phyloP scores from a whole-genome alignment of 148 eudicot genomes.

The Gaultheria prostrata region DNA sequence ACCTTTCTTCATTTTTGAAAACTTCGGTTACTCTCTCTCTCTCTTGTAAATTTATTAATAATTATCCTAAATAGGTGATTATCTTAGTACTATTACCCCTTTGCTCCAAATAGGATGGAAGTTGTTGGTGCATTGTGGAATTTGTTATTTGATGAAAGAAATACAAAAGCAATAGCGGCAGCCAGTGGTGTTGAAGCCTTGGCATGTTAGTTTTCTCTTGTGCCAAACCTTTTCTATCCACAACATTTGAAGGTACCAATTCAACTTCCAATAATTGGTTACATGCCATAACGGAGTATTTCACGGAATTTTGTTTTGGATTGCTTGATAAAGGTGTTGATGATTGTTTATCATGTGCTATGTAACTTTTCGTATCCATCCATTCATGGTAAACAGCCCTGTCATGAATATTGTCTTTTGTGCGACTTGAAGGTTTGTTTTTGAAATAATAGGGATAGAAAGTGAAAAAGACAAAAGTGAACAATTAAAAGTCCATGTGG shows the following conservation, averaged over 20 bases:
- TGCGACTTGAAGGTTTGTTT: neutral
- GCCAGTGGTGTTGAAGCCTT: slow-evolving; percentile 96
- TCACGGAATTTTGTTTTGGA: neutral
- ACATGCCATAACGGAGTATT: neutral
- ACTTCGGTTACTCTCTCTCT: neutral
- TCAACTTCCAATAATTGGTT: neutral
- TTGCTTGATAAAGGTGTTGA: neutral
- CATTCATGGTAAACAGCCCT: neutral
- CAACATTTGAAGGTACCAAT: neutral
- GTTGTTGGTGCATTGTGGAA: slow-evolving; percentile 99
- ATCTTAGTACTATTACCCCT: neutral
- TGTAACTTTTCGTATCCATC: neutral
- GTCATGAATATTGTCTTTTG: neutral
- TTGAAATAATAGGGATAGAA: neutral
- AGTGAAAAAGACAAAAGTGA: neutral
- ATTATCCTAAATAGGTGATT: neutral
- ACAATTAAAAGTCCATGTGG: neutral
- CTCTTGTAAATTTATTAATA: neutral
- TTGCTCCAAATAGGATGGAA: slow-evolving; percentile 64
- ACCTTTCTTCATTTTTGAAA: neutral
- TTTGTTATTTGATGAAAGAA: slow-evolving; percentile 86
- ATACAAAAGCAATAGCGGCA: slow-evolving; percentile 87
- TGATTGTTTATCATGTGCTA: neutral
- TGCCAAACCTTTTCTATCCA: slow-evolving; percentile 1
- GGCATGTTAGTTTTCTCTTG: slow-evolving; percentile 46